Base-by-base conservation (phyloP, 2,329 filamentous ascomycete genomes). In the Alternaria arbusti region DNA sequence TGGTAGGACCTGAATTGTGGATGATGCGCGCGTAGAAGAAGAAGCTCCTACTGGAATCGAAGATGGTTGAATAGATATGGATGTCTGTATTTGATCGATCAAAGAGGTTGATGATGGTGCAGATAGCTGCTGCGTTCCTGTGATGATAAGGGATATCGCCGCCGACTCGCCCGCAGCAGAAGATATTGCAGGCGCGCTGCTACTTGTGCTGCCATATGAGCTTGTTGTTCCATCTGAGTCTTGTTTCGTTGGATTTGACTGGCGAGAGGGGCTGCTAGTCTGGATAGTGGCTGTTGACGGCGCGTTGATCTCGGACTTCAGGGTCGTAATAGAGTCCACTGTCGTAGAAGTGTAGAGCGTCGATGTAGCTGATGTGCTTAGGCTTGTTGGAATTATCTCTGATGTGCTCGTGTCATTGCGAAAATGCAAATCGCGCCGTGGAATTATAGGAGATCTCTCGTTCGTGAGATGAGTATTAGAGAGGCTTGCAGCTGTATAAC, bases 321-420 rank as follows among this genome's bases (percentile, higher is more conserved):
- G 4, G 20, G 32, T 63, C 22, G 50, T 30, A 15, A 17, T 36
- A 57, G 28, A 49, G 20, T 49, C 25, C 12, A n/a, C 44, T 20
- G 45, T 10, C 17, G 61, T 56, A 43, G 57, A 51, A 4, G 25
- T 23, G 43, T 46, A 22, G 15, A 52, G 26, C 20, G 13, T 22
- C 22, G 36, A 51, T 6, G 26, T 30, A 40, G 28, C 36, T 3
- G 49, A 49, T n/a, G 26, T 17, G 9, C 8, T 23, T 6, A 28
- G 46, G 6, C 43, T 60, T 43, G 26, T 17, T 12, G 13, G 10
- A 30, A 28, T 7, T 11, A 5, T 47, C 15, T 57, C 49, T 12
- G 50, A 44, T 17, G 44, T 22, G 26, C 40, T 61, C 8, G 67
- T 70, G 6, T 32, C 45, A 52, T 70, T 69, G 13, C 10, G 40